Evolutionary conservation across 139 green algal genomes (phyloP).

Genomic region (Spirogloea muscicola): DNA sequence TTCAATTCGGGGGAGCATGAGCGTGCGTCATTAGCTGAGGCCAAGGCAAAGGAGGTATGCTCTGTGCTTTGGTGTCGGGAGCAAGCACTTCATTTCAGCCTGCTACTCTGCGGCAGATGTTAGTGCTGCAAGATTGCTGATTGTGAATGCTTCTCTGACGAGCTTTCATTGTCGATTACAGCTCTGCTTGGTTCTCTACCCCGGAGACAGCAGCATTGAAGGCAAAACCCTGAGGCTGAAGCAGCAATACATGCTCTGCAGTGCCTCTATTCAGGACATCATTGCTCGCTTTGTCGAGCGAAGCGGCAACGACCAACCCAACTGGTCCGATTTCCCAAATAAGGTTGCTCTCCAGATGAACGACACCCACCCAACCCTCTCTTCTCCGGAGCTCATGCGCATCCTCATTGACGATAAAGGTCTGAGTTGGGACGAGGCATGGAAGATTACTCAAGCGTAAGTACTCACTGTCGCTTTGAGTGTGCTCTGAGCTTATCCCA

Average conservation of each 20-base stretch:
- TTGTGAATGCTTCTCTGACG: not conserved
- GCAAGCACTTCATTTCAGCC: conserved; percentile 10
- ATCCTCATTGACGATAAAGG: conserved; percentile 92
- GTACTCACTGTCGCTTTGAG: too few relatives aligned
- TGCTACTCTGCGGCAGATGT: not conserved
- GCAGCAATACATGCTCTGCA: conserved; percentile 98
- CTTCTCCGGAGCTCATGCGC: conserved; percentile 92
- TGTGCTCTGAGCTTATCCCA: too few relatives aligned
- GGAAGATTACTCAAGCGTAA: conserved; percentile 76
- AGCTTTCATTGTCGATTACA: too few relatives aligned
- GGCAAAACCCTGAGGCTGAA: conserved; percentile 97
- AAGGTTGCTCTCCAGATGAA: conserved; percentile 90
- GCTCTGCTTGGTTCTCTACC: conserved; percentile 96
- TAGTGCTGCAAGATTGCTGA: not conserved
- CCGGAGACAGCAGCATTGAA: conserved; percentile 87
- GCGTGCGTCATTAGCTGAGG: conserved; percentile 63
- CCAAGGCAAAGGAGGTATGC: conserved; percentile 42
- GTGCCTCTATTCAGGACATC: conserved; percentile 75
- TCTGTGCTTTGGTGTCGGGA: not conserved
- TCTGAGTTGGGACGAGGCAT: conserved; percentile 80
- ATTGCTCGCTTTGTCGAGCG: conserved; percentile 42
- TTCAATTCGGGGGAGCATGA: conserved; percentile 78
- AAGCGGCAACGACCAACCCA: not conserved
- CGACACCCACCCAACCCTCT: conserved; percentile 97
- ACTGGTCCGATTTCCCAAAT: conserved; percentile 46